Evolutionary conservation across 75 land plant genomes (phyloP).

Genomic region (Pseudotsuga menziesii): DNA sequence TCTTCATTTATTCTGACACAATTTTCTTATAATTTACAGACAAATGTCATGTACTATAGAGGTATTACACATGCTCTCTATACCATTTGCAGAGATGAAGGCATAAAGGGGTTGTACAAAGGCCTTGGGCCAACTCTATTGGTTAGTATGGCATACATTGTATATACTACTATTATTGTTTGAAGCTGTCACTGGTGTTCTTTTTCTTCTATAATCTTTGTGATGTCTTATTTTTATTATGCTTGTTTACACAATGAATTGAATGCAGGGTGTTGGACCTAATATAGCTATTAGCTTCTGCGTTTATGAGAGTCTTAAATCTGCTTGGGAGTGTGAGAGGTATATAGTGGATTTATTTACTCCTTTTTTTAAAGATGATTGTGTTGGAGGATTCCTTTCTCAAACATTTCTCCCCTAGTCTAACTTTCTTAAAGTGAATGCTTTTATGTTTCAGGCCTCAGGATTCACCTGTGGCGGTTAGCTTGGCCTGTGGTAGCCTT

Average conservation of each 20-base stretch:
- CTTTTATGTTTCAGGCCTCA: conserved; percentile 45
- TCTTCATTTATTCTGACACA: too few relatives aligned
- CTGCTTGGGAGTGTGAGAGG: conserved; percentile 72
- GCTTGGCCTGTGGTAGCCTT: conserved; percentile 88
- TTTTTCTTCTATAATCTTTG: neutral
- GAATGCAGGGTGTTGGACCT: conserved; percentile 87
- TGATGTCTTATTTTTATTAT: too few relatives aligned
- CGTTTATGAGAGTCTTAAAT: conserved; percentile 80
- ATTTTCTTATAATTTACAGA: conserved; percentile 46
- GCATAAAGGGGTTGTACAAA: conserved; percentile 76
- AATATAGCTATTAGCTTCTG: conserved; percentile 91
- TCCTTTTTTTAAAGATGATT: too few relatives aligned
- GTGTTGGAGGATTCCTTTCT: neutral
- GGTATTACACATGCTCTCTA: conserved; percentile 80
- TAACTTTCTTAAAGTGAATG: too few relatives aligned
- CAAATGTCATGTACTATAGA: conserved; percentile 74
- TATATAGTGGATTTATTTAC: conserved; percentile 10
- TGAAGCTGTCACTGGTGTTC: neutral
- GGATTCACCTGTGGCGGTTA: conserved; percentile 57
- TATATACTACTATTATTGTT: neutral
- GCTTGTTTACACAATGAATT: neutral
- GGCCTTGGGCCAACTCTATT: conserved; percentile 88
- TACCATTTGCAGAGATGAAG: conserved; percentile 81
- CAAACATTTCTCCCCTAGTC: too few relatives aligned
- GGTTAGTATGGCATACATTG: conserved; percentile 34